Conservation (phyloP, 768 basidiomycete genomes). For the Tylopilus sp. region DNA sequence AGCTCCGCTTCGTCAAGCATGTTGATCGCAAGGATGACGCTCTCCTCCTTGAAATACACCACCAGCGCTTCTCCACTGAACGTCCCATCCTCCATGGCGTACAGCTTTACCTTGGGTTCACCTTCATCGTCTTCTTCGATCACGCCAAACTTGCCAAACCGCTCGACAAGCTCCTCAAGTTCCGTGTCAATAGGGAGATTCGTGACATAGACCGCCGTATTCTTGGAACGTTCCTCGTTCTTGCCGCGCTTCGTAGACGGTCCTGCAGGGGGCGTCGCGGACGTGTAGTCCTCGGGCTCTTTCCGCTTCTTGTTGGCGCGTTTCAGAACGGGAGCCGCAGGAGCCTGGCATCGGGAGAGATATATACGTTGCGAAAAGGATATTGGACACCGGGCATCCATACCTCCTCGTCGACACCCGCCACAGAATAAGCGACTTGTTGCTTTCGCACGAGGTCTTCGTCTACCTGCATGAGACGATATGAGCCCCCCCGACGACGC, state of each 20-base stretch:
- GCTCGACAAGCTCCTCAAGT: slow-evolving; percentile 67
- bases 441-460: slow-evolving; percentile 85
- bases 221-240: slow-evolving; percentile 72
- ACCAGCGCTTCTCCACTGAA: slow-evolving; percentile 95
- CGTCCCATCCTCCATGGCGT: slow-evolving; percentile 78
- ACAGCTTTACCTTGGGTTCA: slow-evolving; percentile 92
- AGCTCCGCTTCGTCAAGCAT: slow-evolving; percentile 92
- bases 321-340: slow-evolving; percentile 82
- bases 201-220: slow-evolving; percentile 90
- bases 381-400: slow-evolving; percentile 28
- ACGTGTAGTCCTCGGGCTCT: slow-evolving; percentile 68
- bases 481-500: background rate
- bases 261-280: slow-evolving; percentile 45
- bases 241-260: slow-evolving; percentile 70
- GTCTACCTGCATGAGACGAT: slow-evolving; percentile 55
- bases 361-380: slow-evolving; percentile 23
- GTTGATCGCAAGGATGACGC: slow-evolving; percentile 79
- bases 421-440: slow-evolving; percentile 91
- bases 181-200: slow-evolving; percentile 77
- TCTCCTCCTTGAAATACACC: slow-evolving; percentile 96
- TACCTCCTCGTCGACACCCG: slow-evolving; percentile 93
- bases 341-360: slow-evolving; percentile 50
- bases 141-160: slow-evolving; percentile 91
- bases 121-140: slow-evolving; percentile 92
- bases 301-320: slow-evolving; percentile 80